Evolutionary conservation across 73 alveolate genomes (phyloP), one percentile per base, ranked within the genome.

Genomic region (Paramecium pentaurelia): DNA sequence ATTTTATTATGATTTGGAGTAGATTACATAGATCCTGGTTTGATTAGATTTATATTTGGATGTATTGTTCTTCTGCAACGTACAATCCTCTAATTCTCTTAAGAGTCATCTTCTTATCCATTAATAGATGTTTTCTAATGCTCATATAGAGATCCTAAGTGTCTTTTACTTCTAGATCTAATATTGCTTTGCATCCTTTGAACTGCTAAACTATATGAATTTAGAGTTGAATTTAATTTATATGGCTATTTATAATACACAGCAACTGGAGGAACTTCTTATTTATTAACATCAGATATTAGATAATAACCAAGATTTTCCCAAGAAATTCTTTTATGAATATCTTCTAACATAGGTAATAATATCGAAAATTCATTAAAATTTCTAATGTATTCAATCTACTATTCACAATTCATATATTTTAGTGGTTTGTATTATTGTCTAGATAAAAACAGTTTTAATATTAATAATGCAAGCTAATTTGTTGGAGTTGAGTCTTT

Each of bases 151-250:
- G 45, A 68, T 27, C 47, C 47, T 27, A 28, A 40, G 0, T 32
- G n/a, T 73, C 60, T 73, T 73, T 27, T 73, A 7, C 59, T 30
- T 73, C 87, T 73, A 8, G 87, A 73, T 73, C 87, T 73, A 2
- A 73, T 1, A 34, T 73, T 73, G 2, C 60, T 73, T 38, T 73
- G 28, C 34, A 73, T 38, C 40, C 87, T 73, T 40, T 37, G 14
- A 8, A 73, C 47, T 11, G 87, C 60, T 7, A 37, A 73, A 40
- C 60, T 37, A 16, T 73, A 34, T 12, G 30, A 73, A 36, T 73
- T 73, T 30, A 73, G 22, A 36, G 64, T 10, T 73, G 8, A 38
- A 37, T 37, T 73, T n/a, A 73, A 73, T 22, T 73, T 73, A 37
- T 20, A 73, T 73, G 60, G 34, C 12, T 34, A 37, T 73, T 40